Conservation (phyloP, 2,329 filamentous ascomycete genomes). For the Gyromitra esculenta region DNA sequence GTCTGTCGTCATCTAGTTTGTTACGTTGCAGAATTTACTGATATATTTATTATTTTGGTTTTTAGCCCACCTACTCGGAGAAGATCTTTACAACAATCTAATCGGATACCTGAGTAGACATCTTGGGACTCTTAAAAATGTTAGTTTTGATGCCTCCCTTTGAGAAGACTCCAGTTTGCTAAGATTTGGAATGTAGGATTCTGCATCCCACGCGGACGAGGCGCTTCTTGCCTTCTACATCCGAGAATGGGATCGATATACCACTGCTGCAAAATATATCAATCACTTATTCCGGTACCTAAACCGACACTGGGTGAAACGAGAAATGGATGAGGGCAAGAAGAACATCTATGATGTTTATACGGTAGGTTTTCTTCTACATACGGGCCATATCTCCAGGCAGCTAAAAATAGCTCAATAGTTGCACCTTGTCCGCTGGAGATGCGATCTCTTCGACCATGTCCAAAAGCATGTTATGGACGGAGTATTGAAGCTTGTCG, state of each 20-base stretch:
- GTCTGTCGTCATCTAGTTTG: conserved; percentile 62
- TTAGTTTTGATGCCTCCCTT: conserved; percentile 22
- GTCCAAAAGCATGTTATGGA: conserved; percentile 92
- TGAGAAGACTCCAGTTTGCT: conserved; percentile 12
- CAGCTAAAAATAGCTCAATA: conserved; percentile 38
- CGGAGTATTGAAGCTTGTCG: conserved; percentile 90
- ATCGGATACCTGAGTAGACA: conserved; percentile 84
- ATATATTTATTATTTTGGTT: conserved; percentile 46
- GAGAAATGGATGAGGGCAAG: conserved; percentile 98
- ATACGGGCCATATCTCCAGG: neutral
- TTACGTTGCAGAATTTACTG: conserved; percentile 46
- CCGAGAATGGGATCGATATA: conserved; percentile 95
- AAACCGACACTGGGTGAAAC: conserved; percentile 98
- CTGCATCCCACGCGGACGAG: conserved; percentile 85
- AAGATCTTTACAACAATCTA: conserved; percentile 93
- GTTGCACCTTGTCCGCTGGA: conserved; percentile 94
- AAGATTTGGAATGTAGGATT: conserved; percentile 69
- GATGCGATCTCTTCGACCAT: conserved; percentile 83
- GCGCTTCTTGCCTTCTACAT: conserved; percentile 93
- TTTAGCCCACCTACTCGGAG: conserved; percentile 87
- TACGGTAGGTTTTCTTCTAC: conserved; percentile 64
- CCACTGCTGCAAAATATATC: conserved; percentile 93
- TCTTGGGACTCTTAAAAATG: conserved; percentile 67
- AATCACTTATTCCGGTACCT: conserved; percentile 96
- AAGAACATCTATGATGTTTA: conserved; percentile 99